Evolutionary conservation across 1,284 basidiomycete genomes (phyloP), one percentile per base, ranked within the genome.

Genomic region (Cerrena zonata): DNA sequence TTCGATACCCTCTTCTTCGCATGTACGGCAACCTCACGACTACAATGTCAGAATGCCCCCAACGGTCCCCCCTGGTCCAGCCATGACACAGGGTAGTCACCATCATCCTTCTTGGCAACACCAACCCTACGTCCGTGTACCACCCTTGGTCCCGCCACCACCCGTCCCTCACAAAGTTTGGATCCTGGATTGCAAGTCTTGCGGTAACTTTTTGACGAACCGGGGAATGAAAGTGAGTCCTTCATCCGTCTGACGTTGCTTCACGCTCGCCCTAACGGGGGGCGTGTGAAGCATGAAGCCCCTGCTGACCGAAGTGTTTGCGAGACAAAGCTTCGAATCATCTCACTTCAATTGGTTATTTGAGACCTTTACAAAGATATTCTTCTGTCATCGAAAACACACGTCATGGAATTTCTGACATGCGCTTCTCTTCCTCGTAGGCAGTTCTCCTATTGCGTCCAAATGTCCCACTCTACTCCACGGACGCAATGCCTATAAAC

Each of bases 401-500:
- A n/a, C n/a, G n/a, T n/a, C n/a, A n/a, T n/a, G n/a, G n/a, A n/a
- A n/a, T n/a, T n/a, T n/a, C 24, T 23, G 18, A 23, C 18, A 37
- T 34, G 49, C 19, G 36, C 23, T 48, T 45, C 53, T 41, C 43
- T 45, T 34, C 38, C 56, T 48, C 40, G 5, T 61, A 90, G 88
- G 90, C 89, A 41, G 89, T 92, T 36, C 75, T 93, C 15, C 75
- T 93, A 25, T 76, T 93, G 53, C 81, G 84, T 56, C 90, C 90
- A 2, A 84, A 86, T 55, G 86, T 93, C 56, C 81, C 89, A 19
- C 79, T 93, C 42, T 94, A 83, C 66, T 90, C 86, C 13, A 89
- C 88, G 45, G 91, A 93, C 63, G 86, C 88, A 13, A 72, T 87
- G 38, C 91, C 90, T 0, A 70, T 80, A 55, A 90, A 90, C 59